A percentile compares a stretch with the other conserved stretches of the same genome.
These are phyloP conservation scores for Exophiala aquamarina DNA, from an alignment of 2,329 filamentous ascomycete genomes.

Conservation along the genomic window DNA sequence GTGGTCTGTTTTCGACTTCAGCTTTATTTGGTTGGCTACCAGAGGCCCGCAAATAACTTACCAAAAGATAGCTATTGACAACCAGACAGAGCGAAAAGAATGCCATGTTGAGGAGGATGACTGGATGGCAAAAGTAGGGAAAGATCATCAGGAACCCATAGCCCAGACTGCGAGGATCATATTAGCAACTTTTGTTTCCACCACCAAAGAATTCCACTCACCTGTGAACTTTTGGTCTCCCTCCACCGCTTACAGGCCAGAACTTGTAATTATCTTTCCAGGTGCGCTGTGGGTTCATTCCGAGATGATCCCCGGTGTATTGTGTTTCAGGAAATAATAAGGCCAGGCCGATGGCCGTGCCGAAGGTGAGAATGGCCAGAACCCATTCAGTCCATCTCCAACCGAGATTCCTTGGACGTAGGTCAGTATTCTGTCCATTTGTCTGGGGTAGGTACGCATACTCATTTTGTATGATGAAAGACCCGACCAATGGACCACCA, in stretches of 20 bases:
- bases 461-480: slow-evolving; percentile 14
- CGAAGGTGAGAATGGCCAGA: slow-evolving; percentile 38
- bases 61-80: slow-evolving; percentile 14
- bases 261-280: slow-evolving; percentile 13
- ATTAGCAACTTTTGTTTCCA: neutral
- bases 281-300: neutral
- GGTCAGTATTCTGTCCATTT: neutral
- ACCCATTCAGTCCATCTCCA: slow-evolving; percentile 20
- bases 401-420: slow-evolving; percentile 1
- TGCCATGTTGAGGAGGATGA: slow-evolving; percentile 11
- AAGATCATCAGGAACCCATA: slow-evolving; percentile 11
- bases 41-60: neutral
- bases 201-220: neutral
- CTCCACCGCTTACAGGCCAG: slow-evolving; percentile 15
- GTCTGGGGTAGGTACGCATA: neutral
- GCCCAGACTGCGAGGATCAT: neutral
- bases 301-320: neutral
- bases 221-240: slow-evolving; percentile 13
- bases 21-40: neutral
- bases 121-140: slow-evolving; percentile 14
- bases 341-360: slow-evolving; percentile 39
- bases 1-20: slow-evolving; percentile 6
- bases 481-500: slow-evolving; percentile 12
- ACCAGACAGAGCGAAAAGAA: slow-evolving; percentile 15
- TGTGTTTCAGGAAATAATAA: slow-evolving; percentile 18